Evolutionary conservation across 1,139 yeast genomes (phyloP).

Genomic region (Petasospora rhodanensis): DNA sequence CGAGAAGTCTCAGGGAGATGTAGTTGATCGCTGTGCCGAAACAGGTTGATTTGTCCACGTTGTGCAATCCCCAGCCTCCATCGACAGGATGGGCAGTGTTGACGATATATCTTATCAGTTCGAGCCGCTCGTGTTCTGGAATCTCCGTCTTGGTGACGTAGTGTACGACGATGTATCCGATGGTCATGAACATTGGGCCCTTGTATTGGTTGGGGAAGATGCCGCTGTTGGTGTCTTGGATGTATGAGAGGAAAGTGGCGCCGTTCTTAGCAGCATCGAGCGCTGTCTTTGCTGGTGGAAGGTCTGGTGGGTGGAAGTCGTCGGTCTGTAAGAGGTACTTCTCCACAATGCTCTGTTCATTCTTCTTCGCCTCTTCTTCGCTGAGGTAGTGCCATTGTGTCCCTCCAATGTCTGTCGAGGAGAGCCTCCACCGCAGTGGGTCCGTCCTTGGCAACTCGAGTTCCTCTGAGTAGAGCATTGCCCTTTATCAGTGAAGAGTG

Average conservation of each 20-base stretch:
- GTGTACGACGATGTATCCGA: conserved; percentile 77
- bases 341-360: conserved; percentile 50
- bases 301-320: conserved; percentile 42
- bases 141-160: conserved; percentile 68
- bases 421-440: conserved; percentile 66
- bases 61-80: conserved; percentile 99
- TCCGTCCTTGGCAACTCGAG: conserved; percentile 68
- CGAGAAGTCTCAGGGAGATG: conserved; percentile 70
- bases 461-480: conserved; percentile 59
- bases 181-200: conserved; percentile 97
- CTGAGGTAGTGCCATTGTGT: conserved; percentile 75
- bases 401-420: conserved; percentile 67
- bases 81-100: conserved; percentile 95
- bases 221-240: conserved; percentile 77
- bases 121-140: conserved; percentile 60
- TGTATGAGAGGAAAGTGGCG: conserved; percentile 58
- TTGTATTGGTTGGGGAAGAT: conserved; percentile 89
- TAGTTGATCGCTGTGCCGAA: conserved; percentile 93
- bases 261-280: conserved; percentile 68
- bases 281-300: conserved; percentile 38
- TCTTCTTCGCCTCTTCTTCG: conserved; percentile 28
- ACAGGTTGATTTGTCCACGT: conserved; percentile 88
- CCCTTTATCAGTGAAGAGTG: too few species aligned
- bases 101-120: conserved; percentile 76
- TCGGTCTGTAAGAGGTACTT: conserved; percentile 48